Evolutionary conservation across 2,329 filamentous ascomycete genomes (phyloP).

Genomic region (Huntiella abstrusa): DNA sequence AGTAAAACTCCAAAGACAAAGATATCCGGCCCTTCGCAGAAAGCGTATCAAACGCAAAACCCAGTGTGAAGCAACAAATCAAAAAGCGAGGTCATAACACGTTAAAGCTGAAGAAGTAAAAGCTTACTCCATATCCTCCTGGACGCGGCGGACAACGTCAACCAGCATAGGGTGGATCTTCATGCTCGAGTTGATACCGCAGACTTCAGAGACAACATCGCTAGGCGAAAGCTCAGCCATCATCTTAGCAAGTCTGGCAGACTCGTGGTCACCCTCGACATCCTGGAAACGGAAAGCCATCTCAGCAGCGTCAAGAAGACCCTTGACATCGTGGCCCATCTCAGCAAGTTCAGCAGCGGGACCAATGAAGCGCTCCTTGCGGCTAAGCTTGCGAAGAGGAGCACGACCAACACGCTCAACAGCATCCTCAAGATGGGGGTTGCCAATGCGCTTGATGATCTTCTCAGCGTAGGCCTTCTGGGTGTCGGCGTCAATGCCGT

Average conservation of each 20-base stretch:
- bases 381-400: conserved; percentile 78
- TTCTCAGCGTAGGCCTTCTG: conserved; percentile 78
- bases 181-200: conserved; percentile 57
- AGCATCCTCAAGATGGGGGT: conserved; percentile 78
- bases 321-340: conserved; percentile 50
- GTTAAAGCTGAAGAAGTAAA: not conserved
- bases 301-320: conserved; percentile 67
- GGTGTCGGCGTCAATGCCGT: conserved; percentile 53
- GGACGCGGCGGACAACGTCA: conserved; percentile 65
- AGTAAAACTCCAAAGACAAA: not conserved
- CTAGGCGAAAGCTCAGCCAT: conserved; percentile 56
- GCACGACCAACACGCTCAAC: conserved; percentile 92
- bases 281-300: conserved; percentile 93
- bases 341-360: conserved; percentile 81
- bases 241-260: conserved; percentile 64
- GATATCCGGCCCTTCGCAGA: conserved; percentile 1
- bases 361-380: conserved; percentile 90
- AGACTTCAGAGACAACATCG: conserved; percentile 62
- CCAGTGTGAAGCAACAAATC: conserved; percentile 3
- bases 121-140: conserved; percentile 30
- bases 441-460: conserved; percentile 84
- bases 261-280: conserved; percentile 81
- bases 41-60: conserved; percentile 7
- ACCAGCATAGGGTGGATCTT: conserved; percentile 61
- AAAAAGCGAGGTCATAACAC: conserved; percentile 5